Conservation (phyloP, 2,329 filamentous ascomycete genomes). For the Tolypocladium album region DNA sequence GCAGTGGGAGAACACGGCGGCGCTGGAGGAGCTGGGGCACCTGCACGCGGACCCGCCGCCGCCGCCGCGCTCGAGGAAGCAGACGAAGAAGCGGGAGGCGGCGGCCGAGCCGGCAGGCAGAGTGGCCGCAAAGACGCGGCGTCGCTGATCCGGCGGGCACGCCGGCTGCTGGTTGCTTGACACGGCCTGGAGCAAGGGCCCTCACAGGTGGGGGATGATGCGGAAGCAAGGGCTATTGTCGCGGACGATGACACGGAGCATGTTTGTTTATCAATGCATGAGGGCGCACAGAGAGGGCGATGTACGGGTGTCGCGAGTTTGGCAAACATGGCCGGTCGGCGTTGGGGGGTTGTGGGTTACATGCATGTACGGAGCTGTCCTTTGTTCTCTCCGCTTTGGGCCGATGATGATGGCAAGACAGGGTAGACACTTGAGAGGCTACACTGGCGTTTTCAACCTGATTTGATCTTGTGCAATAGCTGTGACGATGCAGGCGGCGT, state of each 20-base stretch:
- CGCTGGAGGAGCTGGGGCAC: slow-evolving; percentile 45
- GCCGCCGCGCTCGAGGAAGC: slow-evolving; percentile 38
- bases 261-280: neutral
- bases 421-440: neutral
- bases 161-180: neutral
- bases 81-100: slow-evolving; percentile 39
- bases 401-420: neutral
- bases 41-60: slow-evolving; percentile 45
- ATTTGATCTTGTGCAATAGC: neutral
- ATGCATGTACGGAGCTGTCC: neutral
- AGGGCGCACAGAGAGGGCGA: neutral
- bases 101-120: slow-evolving; percentile 14
- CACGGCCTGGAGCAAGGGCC: neutral
- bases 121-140: slow-evolving; percentile 15
- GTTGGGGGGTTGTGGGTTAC: neutral
- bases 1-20: slow-evolving; percentile 46
- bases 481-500: neutral
- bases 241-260: neutral
- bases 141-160: slow-evolving; percentile 9
- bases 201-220: too few species aligned
- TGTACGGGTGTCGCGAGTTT: neutral
- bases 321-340: neutral
- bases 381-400: neutral
- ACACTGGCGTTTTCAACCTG: neutral
- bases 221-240: neutral